Conservation (phyloP, 116 monocot genomes). For the Cymodocea nodosa region DNA sequence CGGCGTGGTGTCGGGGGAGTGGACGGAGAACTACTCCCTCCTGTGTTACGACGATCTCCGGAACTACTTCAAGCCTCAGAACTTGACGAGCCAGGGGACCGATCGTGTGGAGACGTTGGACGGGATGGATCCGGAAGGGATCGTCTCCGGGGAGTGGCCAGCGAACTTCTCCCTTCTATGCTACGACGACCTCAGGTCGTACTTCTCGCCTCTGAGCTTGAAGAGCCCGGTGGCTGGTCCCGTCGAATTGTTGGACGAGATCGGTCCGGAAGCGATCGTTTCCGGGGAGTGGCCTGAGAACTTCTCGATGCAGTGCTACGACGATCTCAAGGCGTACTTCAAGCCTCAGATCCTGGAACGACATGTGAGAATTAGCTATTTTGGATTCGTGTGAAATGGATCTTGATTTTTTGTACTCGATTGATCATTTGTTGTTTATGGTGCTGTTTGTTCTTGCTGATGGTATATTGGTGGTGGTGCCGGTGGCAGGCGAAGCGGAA, state of each 20-base stretch:
- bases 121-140: constrained; percentile 36
- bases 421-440: too few relatives aligned
- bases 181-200: constrained; percentile 68
- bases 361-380: neutral
- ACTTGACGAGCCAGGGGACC: too few relatives aligned
- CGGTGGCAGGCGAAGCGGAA: constrained; percentile 26
- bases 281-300: constrained; percentile 92
- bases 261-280: constrained; percentile 56
- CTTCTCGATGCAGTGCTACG: constrained; percentile 65
- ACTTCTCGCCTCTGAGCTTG: constrained; percentile 53
- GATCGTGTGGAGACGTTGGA: too few relatives aligned
- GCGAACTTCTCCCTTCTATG: constrained; percentile 66
- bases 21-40: constrained; percentile 79
- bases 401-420: neutral
- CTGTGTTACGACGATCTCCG: constrained; percentile 75
- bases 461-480: too few relatives aligned
- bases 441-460: too few relatives aligned
- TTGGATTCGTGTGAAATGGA: neutral
- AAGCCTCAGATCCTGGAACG: constrained; percentile 33
- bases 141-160: constrained; percentile 90
- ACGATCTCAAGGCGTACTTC: constrained; percentile 62
- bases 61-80: constrained; percentile 37
- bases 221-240: constrained; percentile 17
- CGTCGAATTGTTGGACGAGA: constrained; percentile 29
- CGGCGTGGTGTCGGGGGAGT: constrained; percentile 88